These are phyloP conservation scores for Cytospora paraplurivora DNA, from an alignment of 2,329 filamentous ascomycete species.

Conservation along the genomic window DNA sequence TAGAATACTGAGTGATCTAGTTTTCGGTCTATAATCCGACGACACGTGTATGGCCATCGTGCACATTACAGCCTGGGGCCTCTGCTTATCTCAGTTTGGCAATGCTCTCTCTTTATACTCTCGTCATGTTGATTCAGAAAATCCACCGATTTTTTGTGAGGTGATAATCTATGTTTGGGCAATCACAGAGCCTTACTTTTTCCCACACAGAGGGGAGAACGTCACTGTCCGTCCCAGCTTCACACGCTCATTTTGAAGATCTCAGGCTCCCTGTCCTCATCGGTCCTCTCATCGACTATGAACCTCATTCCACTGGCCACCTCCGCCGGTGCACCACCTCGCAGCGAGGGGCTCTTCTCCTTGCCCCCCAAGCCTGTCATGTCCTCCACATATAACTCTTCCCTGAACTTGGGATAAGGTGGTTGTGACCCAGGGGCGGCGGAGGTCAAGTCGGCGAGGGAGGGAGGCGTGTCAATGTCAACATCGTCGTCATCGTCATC, in stretches of 20 bases:
- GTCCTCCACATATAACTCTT: not conserved
- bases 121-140: not conserved
- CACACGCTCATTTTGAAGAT: constrained; percentile 15
- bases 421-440: not conserved
- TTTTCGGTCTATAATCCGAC: not conserved
- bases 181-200: not conserved
- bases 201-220: not conserved
- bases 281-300: not conserved
- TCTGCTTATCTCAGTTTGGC: not conserved
- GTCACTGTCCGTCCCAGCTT: not conserved
- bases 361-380: too few species aligned
- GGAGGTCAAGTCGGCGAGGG: not conserved
- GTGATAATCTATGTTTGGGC: constrained; percentile 8
- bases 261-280: constrained; percentile 13
- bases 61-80: not conserved
- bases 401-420: not conserved
- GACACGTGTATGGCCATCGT: not conserved
- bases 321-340: constrained; percentile 1
- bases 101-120: not conserved
- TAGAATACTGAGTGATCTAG: not conserved
- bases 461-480: not conserved
- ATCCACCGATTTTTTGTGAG: constrained; percentile 18
- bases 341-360: not conserved
- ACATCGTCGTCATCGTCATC: too few species aligned
- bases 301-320: not conserved